Evolutionary conservation across 352 stramenopile genomes (phyloP), one percentile per base, ranked within the genome.

Genomic region (Globisporangium recalcitrans): DNA sequence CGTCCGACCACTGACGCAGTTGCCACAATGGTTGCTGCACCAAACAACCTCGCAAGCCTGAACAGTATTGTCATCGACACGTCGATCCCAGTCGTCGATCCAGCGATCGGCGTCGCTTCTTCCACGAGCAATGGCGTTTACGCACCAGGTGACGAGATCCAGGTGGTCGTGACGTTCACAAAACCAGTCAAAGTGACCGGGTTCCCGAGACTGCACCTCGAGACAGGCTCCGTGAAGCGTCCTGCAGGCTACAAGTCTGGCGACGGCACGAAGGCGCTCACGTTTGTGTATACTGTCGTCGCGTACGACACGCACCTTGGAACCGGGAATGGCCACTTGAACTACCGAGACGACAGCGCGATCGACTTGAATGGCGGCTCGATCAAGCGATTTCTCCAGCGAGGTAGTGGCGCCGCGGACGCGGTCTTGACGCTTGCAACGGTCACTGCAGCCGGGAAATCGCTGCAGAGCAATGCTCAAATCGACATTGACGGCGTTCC

Each of bases 31-130:
- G 61, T 67, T 3, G 59, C 60, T 5, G 69, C 75, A 1, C 69
- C 76, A 0, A 66, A 64, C 0, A 91, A 84, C 48, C 75, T 95
- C 19, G 76, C 66, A 8, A 77, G 42, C 3, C 58, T 66, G n/a
- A 90, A 89, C 53, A 68, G 58, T 1, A 86, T 95, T 29, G 58
- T 62, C 3, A 88, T 95, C 51, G 81, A 91, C 21, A 92, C 82
- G 7, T 52, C 74, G 8, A 69, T 72, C 26, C 82, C 85, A 1
- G 64, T 71, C 0, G 67, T 95, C 16, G 82, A 95, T 55, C 29
- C 72, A 7, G 51, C 66, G 3, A 61, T 91, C 21, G 84, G 86
- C 7, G 80, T 93, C 9, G 87, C 73, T 0, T 74, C 73, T 11
- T 54, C 54, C 2, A 79, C 77, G 0, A 75, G 61, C 4, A 72